Evolutionary conservation across 345 rosid species (phyloP), one percentile per base, ranked within the genome.

Genomic region (Populus davidiana): DNA sequence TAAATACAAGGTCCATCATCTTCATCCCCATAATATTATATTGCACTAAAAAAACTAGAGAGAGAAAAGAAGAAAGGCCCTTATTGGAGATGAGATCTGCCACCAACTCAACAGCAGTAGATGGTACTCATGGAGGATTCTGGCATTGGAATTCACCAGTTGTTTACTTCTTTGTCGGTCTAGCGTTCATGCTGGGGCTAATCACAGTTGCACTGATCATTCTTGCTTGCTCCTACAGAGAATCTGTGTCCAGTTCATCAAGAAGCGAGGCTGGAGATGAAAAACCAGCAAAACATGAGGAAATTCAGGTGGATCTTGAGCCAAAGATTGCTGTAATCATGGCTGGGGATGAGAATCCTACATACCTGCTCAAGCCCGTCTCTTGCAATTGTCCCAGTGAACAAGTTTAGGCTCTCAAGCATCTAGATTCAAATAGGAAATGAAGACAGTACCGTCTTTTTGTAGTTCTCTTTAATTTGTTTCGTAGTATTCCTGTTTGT

Each of bases 151-250:
- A 70, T 33, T 75, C 86, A 17, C 84, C 86, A 0, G 52, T 69
- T 27, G 82, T 82, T 17, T 84, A 81, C 80, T 75, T 84, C 21
- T 81, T 77, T 2, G 75, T 39, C 5, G 79, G 84, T 17, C 67
- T 84, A 21, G 78, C 82, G 1, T 63, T 79, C 29, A 39, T 81
- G 72, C 38, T 84, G 59, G 75, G 73, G 2, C 49, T 84, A 16
- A 75, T 84, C 33, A 41, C 78, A 2, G 76, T 75, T 5, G 72
- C 86, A 31, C 41, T 84, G 70, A 63, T 78, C 23, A 76, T 84
- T 38, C 82, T 84, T 2, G 80, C 82, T n/a, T 84, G 84, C 64
- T 78, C 84, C 68, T 75, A 52, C 52, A 13, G 36, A 74, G 78
- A 68, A 44, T 38, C 76, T 43, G 11, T 39, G 7, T 14, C 67